A percentile compares a stretch with the other conserved stretches of the same genome.
Conservation (phyloP, 805 yeast species). For the Candida sphagnicola region DNA sequence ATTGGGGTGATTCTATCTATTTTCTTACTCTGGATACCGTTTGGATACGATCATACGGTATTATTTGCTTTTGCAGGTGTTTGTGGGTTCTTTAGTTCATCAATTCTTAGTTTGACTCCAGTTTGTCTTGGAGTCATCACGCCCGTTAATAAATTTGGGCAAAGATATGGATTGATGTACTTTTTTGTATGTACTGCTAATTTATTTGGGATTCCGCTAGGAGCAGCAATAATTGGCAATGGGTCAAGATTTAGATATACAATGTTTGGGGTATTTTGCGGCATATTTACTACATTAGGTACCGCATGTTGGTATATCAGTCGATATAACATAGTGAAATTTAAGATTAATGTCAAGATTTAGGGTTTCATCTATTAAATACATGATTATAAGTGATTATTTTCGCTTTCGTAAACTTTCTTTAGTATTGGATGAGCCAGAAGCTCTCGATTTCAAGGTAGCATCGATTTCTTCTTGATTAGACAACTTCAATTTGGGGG, state of each 20-base stretch:
- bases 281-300: constrained; percentile 23
- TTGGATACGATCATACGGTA: constrained; percentile 41
- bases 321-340: constrained; percentile 29
- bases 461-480: constrained; percentile 4
- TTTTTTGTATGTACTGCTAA: constrained; percentile 48
- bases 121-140: constrained; percentile 66
- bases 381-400: neutral
- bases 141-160: constrained; percentile 62
- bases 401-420: constrained; percentile 1
- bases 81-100: constrained; percentile 59
- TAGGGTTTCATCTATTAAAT: constrained; percentile 6
- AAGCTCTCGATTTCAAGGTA: constrained; percentile 1
- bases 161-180: constrained; percentile 63
- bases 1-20: constrained; percentile 43
- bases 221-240: constrained; percentile 32
- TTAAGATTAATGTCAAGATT: constrained; percentile 18
- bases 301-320: constrained; percentile 25
- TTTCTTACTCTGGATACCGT: constrained; percentile 64
- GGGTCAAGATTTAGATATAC: constrained; percentile 23
- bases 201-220: constrained; percentile 34
- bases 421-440: neutral
- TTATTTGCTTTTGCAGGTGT: constrained; percentile 50
- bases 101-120: constrained; percentile 63
- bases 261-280: constrained; percentile 31
- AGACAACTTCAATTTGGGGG: constrained; percentile 5